Evolutionary conservation across 2,329 filamentous ascomycete genomes (phyloP), one percentile per base, ranked within the genome.

Genomic region (Escovopsis sp.): DNA sequence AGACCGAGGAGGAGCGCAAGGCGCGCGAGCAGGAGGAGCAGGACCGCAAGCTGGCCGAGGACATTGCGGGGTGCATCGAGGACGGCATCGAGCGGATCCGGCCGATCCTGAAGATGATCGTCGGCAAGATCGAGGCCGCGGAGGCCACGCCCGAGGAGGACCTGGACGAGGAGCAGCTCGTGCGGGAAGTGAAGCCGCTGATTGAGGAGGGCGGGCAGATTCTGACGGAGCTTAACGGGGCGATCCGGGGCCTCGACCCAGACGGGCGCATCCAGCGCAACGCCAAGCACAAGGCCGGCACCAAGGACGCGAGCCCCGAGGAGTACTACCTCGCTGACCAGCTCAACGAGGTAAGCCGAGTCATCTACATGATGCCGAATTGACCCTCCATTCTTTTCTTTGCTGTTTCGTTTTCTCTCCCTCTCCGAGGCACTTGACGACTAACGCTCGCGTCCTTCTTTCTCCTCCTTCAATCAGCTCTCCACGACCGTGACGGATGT

Each of bases 121-220:
- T 74, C 4, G 79, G 86, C 72, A 70, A 79, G 60, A 81, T 93
- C 48, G 82, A 93, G 47, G 68, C 67, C 37, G 84, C 82, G 19
- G 83, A 94, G 56, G 72, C 75, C 44, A 83, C 79, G 19, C 79
- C 81, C 30, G 80, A 84, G 57, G 83, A 92, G 4, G 85, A 94
- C 47, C 76, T 88, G 17, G 85, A 94, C 50, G 87, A 94, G 54
- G 84, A 94, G 50, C 72, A 82, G 46, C 73, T 94, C 5, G 86
- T 94, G 50, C 75, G 82, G 54, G 71, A 86, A 39, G 84, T 94
- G 48, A 83, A 79, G 57, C 87, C 87, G 1, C 68, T 94, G 12
- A 84, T 94, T 50, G 86, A 94, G 55, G 81, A 94, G 56, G 86
- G 78, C 33, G 72, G 76, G 36, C 76, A 75, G 45, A 85, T 92